Conservation (phyloP, 108 stramenopile genomes). For the Nannochloropsis oceanica region DNA sequence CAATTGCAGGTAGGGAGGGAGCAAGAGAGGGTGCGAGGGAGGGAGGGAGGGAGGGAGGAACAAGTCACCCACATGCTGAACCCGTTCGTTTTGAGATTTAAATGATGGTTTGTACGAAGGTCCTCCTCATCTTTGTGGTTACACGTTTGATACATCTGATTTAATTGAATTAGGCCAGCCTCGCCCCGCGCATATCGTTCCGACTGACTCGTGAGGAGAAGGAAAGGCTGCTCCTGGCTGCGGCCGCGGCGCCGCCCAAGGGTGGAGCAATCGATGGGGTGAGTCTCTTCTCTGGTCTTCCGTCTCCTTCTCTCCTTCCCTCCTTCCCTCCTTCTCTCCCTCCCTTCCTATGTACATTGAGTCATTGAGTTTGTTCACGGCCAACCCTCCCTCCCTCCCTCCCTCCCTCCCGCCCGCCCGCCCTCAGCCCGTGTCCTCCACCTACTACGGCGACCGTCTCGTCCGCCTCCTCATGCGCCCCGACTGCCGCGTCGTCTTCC, state of each 20-base stretch:
- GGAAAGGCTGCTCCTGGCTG: background rate
- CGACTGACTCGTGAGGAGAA: background rate
- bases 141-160: too few relatives aligned
- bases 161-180: background rate
- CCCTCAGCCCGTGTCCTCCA: background rate
- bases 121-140: too few relatives aligned
- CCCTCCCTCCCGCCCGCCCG: background rate
- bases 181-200: background rate
- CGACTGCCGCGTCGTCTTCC: background rate
- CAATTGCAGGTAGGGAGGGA: background rate
- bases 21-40: background rate
- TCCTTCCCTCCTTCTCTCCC: background rate
- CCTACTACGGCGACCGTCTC: background rate
- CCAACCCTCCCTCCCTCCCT: background rate
- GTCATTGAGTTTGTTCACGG: too few relatives aligned
- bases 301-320: background rate
- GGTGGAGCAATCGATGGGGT: background rate
- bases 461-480: background rate
- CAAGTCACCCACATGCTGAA: too few relatives aligned
- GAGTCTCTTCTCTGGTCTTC: background rate
- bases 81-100: too few relatives aligned
- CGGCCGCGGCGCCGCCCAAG: background rate
- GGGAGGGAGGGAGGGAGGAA: background rate
- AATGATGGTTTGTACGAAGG: too few relatives aligned
- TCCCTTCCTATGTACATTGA: background rate